A percentile compares a stretch with the other conserved stretches of the same genome.
Conservation (phyloP, 1,284 basidiomycete species). For the Apiotrichum gracile region DNA sequence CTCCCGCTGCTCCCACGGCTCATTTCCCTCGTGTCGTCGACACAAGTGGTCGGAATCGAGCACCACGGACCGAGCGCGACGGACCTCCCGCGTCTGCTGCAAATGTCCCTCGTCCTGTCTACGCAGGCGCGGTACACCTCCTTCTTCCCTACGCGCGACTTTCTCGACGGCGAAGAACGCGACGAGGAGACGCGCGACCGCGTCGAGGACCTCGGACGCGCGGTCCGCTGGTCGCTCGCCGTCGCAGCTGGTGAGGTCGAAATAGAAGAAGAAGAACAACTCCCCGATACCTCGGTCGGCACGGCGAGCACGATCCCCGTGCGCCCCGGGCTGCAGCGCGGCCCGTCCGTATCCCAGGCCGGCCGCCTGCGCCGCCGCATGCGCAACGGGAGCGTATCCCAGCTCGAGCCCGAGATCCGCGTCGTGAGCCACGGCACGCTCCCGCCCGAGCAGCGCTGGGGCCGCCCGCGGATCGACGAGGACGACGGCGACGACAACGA, state of each 20-base stretch:
- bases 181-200: conserved; percentile 35
- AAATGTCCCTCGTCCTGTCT: conserved; percentile 45
- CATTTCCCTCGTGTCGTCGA: conserved; percentile 24
- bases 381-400: conserved; percentile 6
- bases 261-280: not conserved
- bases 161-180: conserved; percentile 11
- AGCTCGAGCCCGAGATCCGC: conserved; percentile 10
- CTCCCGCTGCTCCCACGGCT: conserved; percentile 42
- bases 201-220: conserved; percentile 34
- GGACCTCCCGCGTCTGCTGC: conserved; percentile 39
- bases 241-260: conserved; percentile 3
- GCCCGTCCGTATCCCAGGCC: conserved; percentile 23
- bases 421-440: not conserved
- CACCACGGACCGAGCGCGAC: conserved; percentile 5
- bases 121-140: conserved; percentile 42
- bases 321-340: conserved; percentile 19
- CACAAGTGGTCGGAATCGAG: not conserved
- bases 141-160: conserved; percentile 27
- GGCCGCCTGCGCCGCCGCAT: conserved; percentile 27
- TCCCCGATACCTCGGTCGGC: no score
- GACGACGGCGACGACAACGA: conserved; percentile 28
- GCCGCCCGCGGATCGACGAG: conserved; percentile 23
- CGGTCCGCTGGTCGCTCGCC: conserved; percentile 29
- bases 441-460: conserved; percentile 15
- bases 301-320: not conserved